Evolutionary conservation across 2,329 filamentous ascomycete species (phyloP).

Genomic region (Hortaea werneckii): DNA sequence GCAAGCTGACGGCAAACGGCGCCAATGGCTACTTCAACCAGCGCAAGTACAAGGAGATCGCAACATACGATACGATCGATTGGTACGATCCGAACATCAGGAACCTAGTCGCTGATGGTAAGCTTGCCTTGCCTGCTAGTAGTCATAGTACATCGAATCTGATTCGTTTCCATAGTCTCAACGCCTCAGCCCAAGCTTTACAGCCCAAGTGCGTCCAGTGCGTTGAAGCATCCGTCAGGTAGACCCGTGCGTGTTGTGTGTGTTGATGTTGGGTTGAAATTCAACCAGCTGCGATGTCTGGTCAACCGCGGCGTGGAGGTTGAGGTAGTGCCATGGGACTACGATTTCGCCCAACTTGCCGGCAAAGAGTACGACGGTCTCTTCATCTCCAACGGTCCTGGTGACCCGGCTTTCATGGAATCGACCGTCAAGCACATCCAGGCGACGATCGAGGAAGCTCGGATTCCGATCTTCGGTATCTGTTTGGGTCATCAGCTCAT

Average conservation of each 20-base stretch:
- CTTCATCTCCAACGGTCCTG: slow-evolving; percentile 95
- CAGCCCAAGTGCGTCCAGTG: slow-evolving; percentile 58
- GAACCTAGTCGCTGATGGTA: slow-evolving; percentile 91
- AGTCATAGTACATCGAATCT: slow-evolving; percentile 19
- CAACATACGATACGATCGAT: slow-evolving; percentile 63
- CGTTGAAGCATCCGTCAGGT: slow-evolving; percentile 79
- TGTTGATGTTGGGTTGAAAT: slow-evolving; percentile 96
- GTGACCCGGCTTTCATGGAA: slow-evolving; percentile 80
- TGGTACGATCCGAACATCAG: slow-evolving; percentile 88
- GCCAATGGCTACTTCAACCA: slow-evolving; percentile 23
- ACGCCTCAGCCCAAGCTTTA: slow-evolving; percentile 79
- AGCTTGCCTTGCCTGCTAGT: slow-evolving; percentile 30
- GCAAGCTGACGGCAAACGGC: slow-evolving; percentile 19
- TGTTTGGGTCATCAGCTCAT: slow-evolving; percentile 92
- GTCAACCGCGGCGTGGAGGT: slow-evolving; percentile 87
- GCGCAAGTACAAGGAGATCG: slow-evolving; percentile 21
- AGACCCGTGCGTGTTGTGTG: slow-evolving; percentile 79
- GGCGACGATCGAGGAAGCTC: slow-evolving; percentile 64
- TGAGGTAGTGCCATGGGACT: slow-evolving; percentile 89
- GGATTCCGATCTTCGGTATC: slow-evolving; percentile 88
- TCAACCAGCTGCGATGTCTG: slow-evolving; percentile 92
- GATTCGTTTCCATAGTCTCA: slow-evolving; percentile 56
- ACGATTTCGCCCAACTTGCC: slow-evolving; percentile 69
- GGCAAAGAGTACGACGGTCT: slow-evolving; percentile 87
- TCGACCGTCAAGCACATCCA: slow-evolving; percentile 71